Evolutionary conservation across 805 yeast genomes (phyloP).

Genomic region (Barnettozyma siamensis): DNA sequence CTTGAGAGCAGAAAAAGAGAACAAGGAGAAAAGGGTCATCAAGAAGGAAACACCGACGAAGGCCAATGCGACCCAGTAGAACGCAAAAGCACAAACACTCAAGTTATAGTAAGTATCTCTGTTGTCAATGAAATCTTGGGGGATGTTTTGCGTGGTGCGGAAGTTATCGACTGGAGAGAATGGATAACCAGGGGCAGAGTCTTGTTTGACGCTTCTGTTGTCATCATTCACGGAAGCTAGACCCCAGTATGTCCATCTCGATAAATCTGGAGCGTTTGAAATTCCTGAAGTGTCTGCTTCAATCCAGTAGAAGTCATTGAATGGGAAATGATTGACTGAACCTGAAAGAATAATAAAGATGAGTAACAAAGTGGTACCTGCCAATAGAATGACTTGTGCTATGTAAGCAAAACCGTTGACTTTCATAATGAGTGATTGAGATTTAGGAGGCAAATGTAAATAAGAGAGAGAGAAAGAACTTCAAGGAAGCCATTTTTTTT

Average conservation of each 20-base stretch:
- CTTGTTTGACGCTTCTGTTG: constrained; percentile 33
- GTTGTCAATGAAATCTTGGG: constrained; percentile 44
- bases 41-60: constrained; percentile 61
- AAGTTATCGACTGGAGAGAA: constrained; percentile 73
- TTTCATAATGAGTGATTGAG: constrained; percentile 4
- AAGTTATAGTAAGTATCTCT: constrained; percentile 58
- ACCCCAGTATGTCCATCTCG: constrained; percentile 89
- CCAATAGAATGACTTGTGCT: constrained; percentile 14
- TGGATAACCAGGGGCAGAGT: constrained; percentile 62
- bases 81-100: constrained; percentile 61
- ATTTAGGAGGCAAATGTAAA: not conserved
- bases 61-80: constrained; percentile 52
- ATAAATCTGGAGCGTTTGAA: constrained; percentile 38
- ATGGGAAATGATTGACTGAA: constrained; percentile 49
- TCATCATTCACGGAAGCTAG: constrained; percentile 41
- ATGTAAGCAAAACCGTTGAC: constrained; percentile 9
- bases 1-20: constrained; percentile 49
- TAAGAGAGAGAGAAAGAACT: not conserved
- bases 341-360: constrained; percentile 63
- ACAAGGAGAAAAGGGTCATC: constrained; percentile 47
- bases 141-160: constrained; percentile 45
- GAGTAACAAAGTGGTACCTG: constrained; percentile 39
- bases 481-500: not conserved
- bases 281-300: constrained; percentile 60
- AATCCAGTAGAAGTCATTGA: constrained; percentile 64